Percentiles rank a stretch among this genome's conserved stretches.
Evolutionary conservation across 352 stramenopile genomes (phyloP).

Genomic region (Globisporangium paddicum): DNA sequence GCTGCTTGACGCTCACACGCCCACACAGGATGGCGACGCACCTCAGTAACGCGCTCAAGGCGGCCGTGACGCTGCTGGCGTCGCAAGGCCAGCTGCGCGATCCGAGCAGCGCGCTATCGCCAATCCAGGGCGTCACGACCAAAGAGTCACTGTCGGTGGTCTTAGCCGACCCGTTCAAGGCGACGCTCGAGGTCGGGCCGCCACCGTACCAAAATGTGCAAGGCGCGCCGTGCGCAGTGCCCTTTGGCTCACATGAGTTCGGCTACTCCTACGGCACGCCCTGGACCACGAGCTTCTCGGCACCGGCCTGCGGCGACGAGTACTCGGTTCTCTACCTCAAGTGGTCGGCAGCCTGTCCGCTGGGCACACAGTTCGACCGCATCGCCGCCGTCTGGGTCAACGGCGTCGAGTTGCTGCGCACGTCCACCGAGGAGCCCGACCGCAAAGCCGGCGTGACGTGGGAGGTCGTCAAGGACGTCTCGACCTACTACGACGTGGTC

Average conservation of each 20-base stretch:
- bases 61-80: slow-evolving; percentile 26
- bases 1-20: no score
- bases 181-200: slow-evolving; percentile 33
- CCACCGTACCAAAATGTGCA: slow-evolving; percentile 39
- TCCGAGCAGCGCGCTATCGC: slow-evolving; percentile 4
- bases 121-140: slow-evolving; percentile 1
- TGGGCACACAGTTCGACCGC: slow-evolving; percentile 65
- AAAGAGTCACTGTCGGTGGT: slow-evolving; percentile 7
- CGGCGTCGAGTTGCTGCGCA: slow-evolving; percentile 63
- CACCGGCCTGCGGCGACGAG: slow-evolving; percentile 32
- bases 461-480: slow-evolving; percentile 68
- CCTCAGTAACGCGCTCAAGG: slow-evolving; percentile 13
- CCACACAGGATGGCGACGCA: slow-evolving; percentile 5
- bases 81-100: slow-evolving; percentile 27
- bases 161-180: slow-evolving; percentile 14
- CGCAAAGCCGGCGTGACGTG: slow-evolving; percentile 37
- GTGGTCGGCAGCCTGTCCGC: slow-evolving; percentile 34
- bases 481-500: slow-evolving; percentile 48
- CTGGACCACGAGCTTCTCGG: slow-evolving; percentile 31
- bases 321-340: slow-evolving; percentile 58
- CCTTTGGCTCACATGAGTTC: slow-evolving; percentile 46
- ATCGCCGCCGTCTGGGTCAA: slow-evolving; percentile 73
- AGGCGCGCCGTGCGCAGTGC: slow-evolving; percentile 36
- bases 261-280: slow-evolving; percentile 55
- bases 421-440: slow-evolving; percentile 65